These are phyloP conservation scores for Colletotrichum viniferum DNA, from an alignment of 2,329 filamentous ascomycete species.

Conservation along the genomic window DNA sequence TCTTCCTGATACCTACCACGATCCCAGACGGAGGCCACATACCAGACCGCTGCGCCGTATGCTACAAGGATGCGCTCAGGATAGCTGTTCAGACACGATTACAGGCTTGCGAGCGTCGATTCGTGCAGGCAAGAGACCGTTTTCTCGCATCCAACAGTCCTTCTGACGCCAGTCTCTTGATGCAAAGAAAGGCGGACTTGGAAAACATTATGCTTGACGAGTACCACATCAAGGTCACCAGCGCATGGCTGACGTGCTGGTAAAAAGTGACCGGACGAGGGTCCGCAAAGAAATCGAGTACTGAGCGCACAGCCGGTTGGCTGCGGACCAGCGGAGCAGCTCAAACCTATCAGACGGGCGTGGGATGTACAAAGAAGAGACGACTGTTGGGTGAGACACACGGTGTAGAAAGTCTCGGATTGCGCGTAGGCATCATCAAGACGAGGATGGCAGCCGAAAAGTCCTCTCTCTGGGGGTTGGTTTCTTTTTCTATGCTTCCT, in stretches of 20 bases:
- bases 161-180: neutral
- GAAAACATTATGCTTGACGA: neutral
- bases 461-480: neutral
- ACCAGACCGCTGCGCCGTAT: conserved; percentile 25
- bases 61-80: neutral
- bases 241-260: neutral
- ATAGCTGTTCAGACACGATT: neutral
- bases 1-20: conserved; percentile 37
- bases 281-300: neutral
- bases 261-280: neutral
- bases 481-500: neutral
- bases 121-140: neutral
- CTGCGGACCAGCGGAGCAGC: neutral
- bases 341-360: neutral
- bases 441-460: neutral
- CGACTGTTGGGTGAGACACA: neutral
- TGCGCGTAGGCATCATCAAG: neutral
- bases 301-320: neutral
- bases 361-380: neutral
- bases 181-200: conserved; percentile 4
- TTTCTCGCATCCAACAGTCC: neutral
- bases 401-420: neutral
- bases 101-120: neutral
- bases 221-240: neutral
- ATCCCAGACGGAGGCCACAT: conserved; percentile 34